A percentile compares a stretch with the other conserved stretches of the same genome.
These are phyloP conservation scores for Fusarium subglutinans DNA, from an alignment of 2,329 filamentous ascomycete species.

Conservation along the genomic window DNA sequence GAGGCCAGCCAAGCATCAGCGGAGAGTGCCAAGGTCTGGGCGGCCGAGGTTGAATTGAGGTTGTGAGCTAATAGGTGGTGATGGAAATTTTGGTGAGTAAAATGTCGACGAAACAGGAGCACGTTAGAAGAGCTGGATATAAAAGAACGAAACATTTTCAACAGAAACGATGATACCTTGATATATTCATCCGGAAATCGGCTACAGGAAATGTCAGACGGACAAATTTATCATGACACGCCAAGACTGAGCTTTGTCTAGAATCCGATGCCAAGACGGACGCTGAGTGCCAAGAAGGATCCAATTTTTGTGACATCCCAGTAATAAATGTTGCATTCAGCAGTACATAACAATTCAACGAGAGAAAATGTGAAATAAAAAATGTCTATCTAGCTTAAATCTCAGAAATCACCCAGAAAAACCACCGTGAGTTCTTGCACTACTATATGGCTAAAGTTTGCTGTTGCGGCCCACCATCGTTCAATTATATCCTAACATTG, in stretches of 20 bases:
- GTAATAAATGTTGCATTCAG: neutral
- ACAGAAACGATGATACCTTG: neutral
- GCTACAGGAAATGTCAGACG: neutral
- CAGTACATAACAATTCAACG: neutral
- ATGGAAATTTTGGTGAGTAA: neutral
- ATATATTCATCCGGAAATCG: neutral
- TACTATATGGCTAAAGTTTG: neutral
- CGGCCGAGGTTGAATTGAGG: conserved; percentile 17
- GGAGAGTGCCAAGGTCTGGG: conserved; percentile 40
- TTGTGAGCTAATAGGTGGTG: neutral
- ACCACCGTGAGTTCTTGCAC: neutral
- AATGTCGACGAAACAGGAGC: neutral
- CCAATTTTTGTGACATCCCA: neutral
- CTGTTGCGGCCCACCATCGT: neutral
- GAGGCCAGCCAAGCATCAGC: conserved; percentile 25
- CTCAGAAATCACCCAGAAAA: neutral
- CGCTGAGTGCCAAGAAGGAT: conserved; percentile 13
- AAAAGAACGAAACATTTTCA: neutral
- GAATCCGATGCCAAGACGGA: conserved; percentile 31
- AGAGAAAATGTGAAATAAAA: neutral
- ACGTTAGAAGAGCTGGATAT: neutral
- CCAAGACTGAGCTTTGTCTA: conserved; percentile 27
- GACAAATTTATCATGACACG: conserved; percentile 23
- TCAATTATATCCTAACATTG: too few relatives aligned
- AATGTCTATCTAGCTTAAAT: neutral